Evolutionary conservation across 306 rosid species (phyloP).

Genomic region (Trichosanthes cucumerina): DNA sequence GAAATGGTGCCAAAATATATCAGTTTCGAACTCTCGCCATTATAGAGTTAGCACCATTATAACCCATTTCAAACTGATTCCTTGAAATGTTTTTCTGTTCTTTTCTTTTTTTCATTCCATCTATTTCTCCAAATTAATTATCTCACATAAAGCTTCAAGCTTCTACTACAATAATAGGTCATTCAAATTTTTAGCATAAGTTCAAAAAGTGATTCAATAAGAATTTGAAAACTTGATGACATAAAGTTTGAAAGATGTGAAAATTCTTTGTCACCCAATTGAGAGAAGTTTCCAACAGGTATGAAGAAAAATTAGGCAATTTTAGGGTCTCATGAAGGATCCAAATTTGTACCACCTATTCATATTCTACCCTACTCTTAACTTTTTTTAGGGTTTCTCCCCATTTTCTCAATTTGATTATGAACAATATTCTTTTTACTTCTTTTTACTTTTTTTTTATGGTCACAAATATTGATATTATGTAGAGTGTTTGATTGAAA

Average conservation of each 20-base stretch:
- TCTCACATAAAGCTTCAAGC: background rate
- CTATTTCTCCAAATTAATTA: background rate
- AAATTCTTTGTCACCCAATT: background rate
- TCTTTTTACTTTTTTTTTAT: background rate
- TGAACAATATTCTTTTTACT: background rate
- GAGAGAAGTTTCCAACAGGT: background rate
- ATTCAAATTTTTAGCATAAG: background rate
- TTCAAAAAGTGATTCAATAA: background rate
- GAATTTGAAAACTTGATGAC: background rate
- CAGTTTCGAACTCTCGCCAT: too few relatives aligned
- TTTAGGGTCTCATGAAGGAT: background rate
- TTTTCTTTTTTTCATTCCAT: background rate
- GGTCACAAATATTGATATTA: background rate
- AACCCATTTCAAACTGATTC: too few relatives aligned
- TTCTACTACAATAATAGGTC: background rate
- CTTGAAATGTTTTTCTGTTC: background rate
- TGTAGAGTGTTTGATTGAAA: background rate
- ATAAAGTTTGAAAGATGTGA: background rate
- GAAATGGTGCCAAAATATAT: too few relatives aligned
- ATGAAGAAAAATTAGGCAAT: background rate
- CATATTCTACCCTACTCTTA: background rate
- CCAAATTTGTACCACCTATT: background rate
- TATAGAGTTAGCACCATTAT: too few relatives aligned
- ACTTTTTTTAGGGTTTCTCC: background rate
- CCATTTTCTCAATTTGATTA: background rate